Evolutionary conservation across 352 stramenopile genomes (phyloP), one percentile per base, ranked within the genome.

Genomic region (Pythium insidiosum): DNA sequence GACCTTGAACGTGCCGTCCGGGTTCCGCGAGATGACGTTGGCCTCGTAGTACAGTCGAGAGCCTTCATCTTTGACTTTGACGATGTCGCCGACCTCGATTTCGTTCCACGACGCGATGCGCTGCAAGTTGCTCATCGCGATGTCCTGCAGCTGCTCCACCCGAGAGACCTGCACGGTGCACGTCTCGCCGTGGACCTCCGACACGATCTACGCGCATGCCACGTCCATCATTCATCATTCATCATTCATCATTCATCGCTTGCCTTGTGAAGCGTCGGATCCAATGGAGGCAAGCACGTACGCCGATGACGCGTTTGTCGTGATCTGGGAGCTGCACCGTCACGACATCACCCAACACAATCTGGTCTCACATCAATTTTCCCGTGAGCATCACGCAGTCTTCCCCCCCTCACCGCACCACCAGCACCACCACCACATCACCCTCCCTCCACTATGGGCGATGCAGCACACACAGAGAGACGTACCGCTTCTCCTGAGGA

Each of bases 21-120:
- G 51, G 44, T 84, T 75, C 13, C 59, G 55, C 12, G 51, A 47
- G 7, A 75, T 25, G 23, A 82, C 67, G 19, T 79, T 73, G 10
- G 66, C 72, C 43, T 84, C 72, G 35, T 84, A 76, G 44, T 84
- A 84, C 19, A 84, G 45, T 6, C 57, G 56, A 12, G 64, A 78
- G 7, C 65, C 66, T 33, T 78, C 48, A 41, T 84, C 72, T 58
- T 72, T 78, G 42, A 81, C 72, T 40, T 84, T 84, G 43, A 84
- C 67, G 16, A 53, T 72, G 34, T 82, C 72, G 18, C 69, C 72
- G 16, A 67, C 58, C 40, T 84, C 72, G 30, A 84, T 82, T 30
- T 82, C 68, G 43, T 73, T 64, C 72, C 72, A 84, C 15, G 63
- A 70, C 23, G 69, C 68, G 41, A 84, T 82, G 24, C 69, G 67